Base-by-base conservation (phyloP, 768 basidiomycete genomes). In the Boletales sp. region DNA sequence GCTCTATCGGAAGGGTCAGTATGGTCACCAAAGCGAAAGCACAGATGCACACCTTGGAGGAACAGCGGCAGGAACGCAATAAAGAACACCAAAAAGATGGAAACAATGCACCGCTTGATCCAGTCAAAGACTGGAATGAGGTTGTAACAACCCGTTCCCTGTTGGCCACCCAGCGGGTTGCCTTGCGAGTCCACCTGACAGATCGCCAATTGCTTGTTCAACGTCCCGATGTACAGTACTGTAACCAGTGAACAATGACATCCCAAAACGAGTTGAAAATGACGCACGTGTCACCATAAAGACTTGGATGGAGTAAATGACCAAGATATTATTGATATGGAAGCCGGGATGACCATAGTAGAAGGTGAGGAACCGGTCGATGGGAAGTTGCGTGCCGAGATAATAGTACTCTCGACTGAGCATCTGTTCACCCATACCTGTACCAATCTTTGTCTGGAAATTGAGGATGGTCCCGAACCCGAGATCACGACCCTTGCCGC, bases 351-450 rank as follows among this genome's bases (percentile, higher is more conserved):
- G 97, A 47, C 90, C 95, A 62, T 98, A 99, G 75, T 99, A 99
- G 79, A 98, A 99, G 18, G 95, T 98, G 61, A 99, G 77, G 84
- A 99, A 99, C 21, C 97, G 89, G 67, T 99, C 97, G 62, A 99
- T 84, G 31, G 97, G 97, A 48, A 99, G 77, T 68, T 99, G 97
- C 9, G 97, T 99, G 45, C 97, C 97, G 41, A 99, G 78, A 68
- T 98, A 99, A 70, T 98, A 99, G 69, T 99, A 99, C 72, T 99
- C 97, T 58, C 97, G 84, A 72, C 94, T 97, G 60, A 99, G 86
- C 94, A 98, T 95, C 66, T 99, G 97, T 70, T 99, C 97, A 61
- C 97, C 97, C 97, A 99, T 99, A 72, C 97, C 97, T 29, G 91
- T 97, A 27, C 95, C 95, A 62, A 99, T 97, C 81, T 99, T 99